Evolutionary conservation across 2,329 filamentous ascomycete species (phyloP), one percentile per base, ranked within the genome.

Genomic region (Ophidiomyces ophidiicola): DNA sequence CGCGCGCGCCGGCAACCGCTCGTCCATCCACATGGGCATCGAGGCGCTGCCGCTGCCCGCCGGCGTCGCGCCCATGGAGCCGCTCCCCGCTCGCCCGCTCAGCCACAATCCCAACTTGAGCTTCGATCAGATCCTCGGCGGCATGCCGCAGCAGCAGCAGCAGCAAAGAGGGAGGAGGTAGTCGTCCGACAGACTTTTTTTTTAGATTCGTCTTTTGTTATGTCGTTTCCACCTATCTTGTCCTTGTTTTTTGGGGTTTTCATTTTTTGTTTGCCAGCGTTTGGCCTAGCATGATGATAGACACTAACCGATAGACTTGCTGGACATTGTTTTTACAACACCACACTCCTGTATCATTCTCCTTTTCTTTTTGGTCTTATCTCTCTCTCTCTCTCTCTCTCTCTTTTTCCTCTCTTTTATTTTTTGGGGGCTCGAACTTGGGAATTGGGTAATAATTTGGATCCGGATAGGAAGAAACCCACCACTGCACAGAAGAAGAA

Each of bases 111-210:
- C 66, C 6, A 62, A 62, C 36, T 62, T 67, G 55, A 68, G 63
- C 37, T 69, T 69, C 45, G 66, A 68, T 44, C 60, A 64, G 36
- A 69, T 69, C 39, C 48, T 69, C 35, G 60, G 56, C 42, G 58
- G 59, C 32, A 57, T 63, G 33, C 57, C 56, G n/a, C n/a, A n/a
- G n/a, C n/a, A n/a, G n/a, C n/a, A n/a, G n/a, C n/a, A n/a, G n/a
- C n/a, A n/a, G n/a, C n/a, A n/a, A n/a, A n/a, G n/a, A n/a, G n/a
- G n/a, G n/a, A n/a, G n/a, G n/a, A n/a, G n/a, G n/a, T n/a, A n/a
- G n/a, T n/a, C n/a, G n/a, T n/a, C n/a, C n/a, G n/a, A 4, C 11
- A 29, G 11, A n/a, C 11, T 12, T 12, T 29, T 29, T 12, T 29
- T 29, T 29, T 29, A 5, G 26, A n/a, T 29, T n/a, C 29, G 5